Percentiles rank a stretch among this genome's conserved stretches.
Conservation (phyloP, 2,329 filamentous ascomycete genomes). For the Alternaria novae-zelandiae region DNA sequence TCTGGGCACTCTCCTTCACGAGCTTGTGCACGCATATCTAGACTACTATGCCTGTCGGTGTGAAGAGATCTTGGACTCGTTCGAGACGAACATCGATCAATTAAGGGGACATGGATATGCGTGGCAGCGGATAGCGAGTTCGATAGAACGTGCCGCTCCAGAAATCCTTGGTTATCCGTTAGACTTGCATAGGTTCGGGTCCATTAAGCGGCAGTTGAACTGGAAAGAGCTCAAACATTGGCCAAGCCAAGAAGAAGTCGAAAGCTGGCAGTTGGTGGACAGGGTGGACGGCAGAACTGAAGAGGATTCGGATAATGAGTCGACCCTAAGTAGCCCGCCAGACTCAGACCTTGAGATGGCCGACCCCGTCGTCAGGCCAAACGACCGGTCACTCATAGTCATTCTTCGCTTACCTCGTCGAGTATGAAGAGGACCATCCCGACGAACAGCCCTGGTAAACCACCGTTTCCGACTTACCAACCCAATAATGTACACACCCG, state of each 20-base stretch:
- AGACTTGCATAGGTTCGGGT: background rate
- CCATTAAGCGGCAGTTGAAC: background rate
- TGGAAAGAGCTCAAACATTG: background rate
- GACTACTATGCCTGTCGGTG: background rate
- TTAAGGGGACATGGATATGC: background rate
- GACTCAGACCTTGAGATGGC: too few species aligned
- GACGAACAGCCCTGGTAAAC: background rate
- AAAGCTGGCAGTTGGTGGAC: too few species aligned
- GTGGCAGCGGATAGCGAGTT: background rate
- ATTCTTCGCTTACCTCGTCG: too few species aligned
- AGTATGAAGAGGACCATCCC: background rate
- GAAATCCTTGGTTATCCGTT: background rate
- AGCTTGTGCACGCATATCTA: background rate
- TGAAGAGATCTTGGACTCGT: accelerated
- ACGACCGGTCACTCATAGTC: too few species aligned
- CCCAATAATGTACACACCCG: background rate
- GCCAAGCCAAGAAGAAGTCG: too few species aligned
- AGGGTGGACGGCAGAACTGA: too few species aligned
- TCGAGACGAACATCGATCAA: background rate
- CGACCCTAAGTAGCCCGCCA: too few species aligned
- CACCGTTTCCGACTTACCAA: background rate
- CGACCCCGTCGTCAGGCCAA: too few species aligned
- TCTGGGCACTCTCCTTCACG: background rate
- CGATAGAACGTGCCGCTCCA: background rate
- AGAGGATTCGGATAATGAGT: too few species aligned